A percentile compares a stretch with the other conserved stretches of the same genome.
Evolutionary conservation across 371 early-diverging fungal species (phyloP).

Genomic region (Catenaria anguillulae): DNA sequence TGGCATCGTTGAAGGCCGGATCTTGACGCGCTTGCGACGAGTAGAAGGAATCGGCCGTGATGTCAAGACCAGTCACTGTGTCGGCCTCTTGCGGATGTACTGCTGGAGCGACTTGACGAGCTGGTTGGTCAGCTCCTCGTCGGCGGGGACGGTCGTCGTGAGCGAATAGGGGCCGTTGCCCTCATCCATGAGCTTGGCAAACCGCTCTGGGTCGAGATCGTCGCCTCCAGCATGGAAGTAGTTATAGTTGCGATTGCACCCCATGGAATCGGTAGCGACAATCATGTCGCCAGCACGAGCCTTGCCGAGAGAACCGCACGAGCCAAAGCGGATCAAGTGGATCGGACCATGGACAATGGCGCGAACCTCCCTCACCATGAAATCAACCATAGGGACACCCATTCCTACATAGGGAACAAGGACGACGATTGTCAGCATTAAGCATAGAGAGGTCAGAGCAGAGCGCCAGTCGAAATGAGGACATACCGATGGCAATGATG

Average conservation of each 20-base stretch:
- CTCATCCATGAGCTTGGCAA: constrained; percentile 16
- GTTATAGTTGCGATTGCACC: constrained; percentile 60
- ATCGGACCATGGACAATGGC: constrained; percentile 71
- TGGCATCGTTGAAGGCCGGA: constrained; percentile 61
- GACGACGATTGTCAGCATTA: background rate
- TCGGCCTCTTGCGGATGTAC: constrained; percentile 19
- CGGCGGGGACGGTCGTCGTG: constrained; percentile 44
- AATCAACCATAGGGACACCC: constrained; percentile 86
- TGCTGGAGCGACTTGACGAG: constrained; percentile 11
- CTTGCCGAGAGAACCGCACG: constrained; percentile 64
- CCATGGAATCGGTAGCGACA: constrained; percentile 54
- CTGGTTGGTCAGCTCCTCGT: constrained; percentile 33
- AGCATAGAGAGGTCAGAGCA: constrained; percentile 2
- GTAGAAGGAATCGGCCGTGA: constrained; percentile 82
- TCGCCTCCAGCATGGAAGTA: constrained; percentile 34
- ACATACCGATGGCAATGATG: constrained; percentile 78
- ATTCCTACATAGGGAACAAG: too few relatives aligned
- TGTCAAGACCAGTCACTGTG: constrained; percentile 57
- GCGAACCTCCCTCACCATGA: constrained; percentile 79
- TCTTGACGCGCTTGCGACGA: constrained; percentile 72
- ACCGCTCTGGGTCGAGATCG: background rate
- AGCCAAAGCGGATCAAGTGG: constrained; percentile 71
- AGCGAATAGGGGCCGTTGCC: constrained; percentile 43
- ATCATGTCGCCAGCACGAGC: constrained; percentile 55
- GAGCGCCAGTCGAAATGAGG: too few relatives aligned